phyloP scores from a whole-genome alignment of 1,284 basidiomycete genomes.

The Sporisorium sorghi region DNA sequence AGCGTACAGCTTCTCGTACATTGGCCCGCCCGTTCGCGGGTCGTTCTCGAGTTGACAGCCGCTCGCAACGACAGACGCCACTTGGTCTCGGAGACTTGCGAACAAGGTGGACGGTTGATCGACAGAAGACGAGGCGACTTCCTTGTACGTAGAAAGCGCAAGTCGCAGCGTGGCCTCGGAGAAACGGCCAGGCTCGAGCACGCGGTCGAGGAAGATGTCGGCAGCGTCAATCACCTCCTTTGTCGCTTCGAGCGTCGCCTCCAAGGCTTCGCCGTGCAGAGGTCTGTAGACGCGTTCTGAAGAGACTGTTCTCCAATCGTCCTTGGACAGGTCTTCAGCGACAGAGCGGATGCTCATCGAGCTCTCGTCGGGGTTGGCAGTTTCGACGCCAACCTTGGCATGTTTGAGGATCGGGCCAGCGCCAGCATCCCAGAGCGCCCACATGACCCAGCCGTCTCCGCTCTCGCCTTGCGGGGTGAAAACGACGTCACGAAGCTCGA shows the following conservation, averaged over 20 bases:
- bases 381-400: conserved; percentile 45
- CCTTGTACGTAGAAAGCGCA: conserved; percentile 37
- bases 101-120: conserved; percentile 25
- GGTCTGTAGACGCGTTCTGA: conserved; percentile 50
- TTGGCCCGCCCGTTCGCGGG: conserved; percentile 38
- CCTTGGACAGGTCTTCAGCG: conserved; percentile 31
- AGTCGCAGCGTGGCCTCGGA: conserved; percentile 47
- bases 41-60: conserved; percentile 49
- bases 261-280: conserved; percentile 58
- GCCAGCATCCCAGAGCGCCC: conserved; percentile 64
- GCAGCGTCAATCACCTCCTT: conserved; percentile 38
- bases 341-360: conserved; percentile 29
- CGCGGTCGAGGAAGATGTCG: conserved; percentile 55
- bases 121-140: conserved; percentile 15
- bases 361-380: conserved; percentile 34
- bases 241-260: conserved; percentile 53
- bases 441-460: conserved; percentile 54
- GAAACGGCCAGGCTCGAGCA: conserved; percentile 62
- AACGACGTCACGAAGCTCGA: conserved; percentile 62
- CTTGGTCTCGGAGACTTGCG: conserved; percentile 46
- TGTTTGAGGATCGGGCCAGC: conserved; percentile 55
- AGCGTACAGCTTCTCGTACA: conserved; percentile 50
- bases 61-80: conserved; percentile 44
- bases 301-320: conserved; percentile 54
- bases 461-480: conserved; percentile 38